phyloP scores from a whole-genome alignment of 805 yeast genomes.

The Monosporozyma yasuniensis region DNA sequence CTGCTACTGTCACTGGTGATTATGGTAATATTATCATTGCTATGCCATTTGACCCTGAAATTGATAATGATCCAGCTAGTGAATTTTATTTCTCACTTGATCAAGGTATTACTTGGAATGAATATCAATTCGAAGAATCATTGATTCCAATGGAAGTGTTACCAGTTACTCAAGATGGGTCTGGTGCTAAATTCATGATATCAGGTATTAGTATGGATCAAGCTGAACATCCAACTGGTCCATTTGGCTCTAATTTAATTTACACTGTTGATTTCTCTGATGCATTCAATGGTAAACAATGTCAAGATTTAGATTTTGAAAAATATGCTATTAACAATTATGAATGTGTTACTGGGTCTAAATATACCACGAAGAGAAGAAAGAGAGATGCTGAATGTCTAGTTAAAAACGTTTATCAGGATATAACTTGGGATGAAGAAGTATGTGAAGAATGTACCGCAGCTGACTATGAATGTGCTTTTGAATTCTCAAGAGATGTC shows the following conservation, averaged over 20 bases:
- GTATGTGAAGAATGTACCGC: slow-evolving; percentile 52
- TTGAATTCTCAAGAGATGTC: slow-evolving; percentile 35
- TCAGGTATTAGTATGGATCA: slow-evolving; percentile 31
- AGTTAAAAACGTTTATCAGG: slow-evolving; percentile 30
- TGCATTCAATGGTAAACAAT: slow-evolving; percentile 40
- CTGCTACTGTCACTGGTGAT: slow-evolving; percentile 59
- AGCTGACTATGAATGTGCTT: slow-evolving; percentile 64
- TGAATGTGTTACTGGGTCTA: slow-evolving; percentile 60
- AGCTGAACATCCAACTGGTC: too few species aligned
- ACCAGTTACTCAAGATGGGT: slow-evolving; percentile 59
- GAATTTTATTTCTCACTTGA: slow-evolving; percentile 51
- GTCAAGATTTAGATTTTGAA: slow-evolving; percentile 51
- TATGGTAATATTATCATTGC: slow-evolving; percentile 66
- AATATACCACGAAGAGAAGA: slow-evolving; percentile 55
- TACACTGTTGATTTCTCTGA: slow-evolving; percentile 45
- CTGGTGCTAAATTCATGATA: slow-evolving; percentile 50
- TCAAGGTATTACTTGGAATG: slow-evolving; percentile 62
- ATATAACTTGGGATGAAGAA: slow-evolving; percentile 37
- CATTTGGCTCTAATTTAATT: slow-evolving; percentile 4
- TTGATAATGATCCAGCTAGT: slow-evolving; percentile 30
- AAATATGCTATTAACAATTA: slow-evolving; percentile 37
- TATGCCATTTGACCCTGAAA: slow-evolving; percentile 35
- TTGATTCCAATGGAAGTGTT: slow-evolving; percentile 35
- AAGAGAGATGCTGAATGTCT: slow-evolving; percentile 55
- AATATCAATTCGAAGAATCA: slow-evolving; percentile 37